These are phyloP conservation scores for Gaultheria prostrata DNA, from an alignment of 148 eudicot genomes.

Conservation along the genomic window DNA sequence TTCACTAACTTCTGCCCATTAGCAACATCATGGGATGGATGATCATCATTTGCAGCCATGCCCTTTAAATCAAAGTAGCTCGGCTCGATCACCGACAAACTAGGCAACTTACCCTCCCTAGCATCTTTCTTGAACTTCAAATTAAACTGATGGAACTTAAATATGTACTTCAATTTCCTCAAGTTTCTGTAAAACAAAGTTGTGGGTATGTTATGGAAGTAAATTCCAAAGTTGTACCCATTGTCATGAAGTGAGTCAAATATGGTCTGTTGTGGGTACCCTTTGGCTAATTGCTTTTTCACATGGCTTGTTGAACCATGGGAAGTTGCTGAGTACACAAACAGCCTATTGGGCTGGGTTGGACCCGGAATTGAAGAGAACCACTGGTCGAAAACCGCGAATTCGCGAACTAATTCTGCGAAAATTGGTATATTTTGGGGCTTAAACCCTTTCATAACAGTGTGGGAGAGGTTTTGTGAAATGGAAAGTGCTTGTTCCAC, in stretches of 20 bases:
- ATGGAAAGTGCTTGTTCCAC: slow-evolving; percentile 66
- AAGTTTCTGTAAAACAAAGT: slow-evolving; percentile 77
- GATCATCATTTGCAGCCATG: slow-evolving; percentile 79
- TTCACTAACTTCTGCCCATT: slow-evolving; percentile 86
- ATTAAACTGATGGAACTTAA: slow-evolving; percentile 57
- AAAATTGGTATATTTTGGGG: slow-evolving; percentile 69
- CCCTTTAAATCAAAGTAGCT: slow-evolving; percentile 75
- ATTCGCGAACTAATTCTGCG: slow-evolving; percentile 49
- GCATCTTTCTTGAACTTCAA: slow-evolving; percentile 67
- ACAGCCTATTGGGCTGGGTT: slow-evolving; percentile 86
- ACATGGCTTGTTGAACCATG: slow-evolving; percentile 85
- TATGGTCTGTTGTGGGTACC: slow-evolving; percentile 88
- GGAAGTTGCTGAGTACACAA: slow-evolving; percentile 83
- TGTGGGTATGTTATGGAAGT: slow-evolving; percentile 68
- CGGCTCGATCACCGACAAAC: slow-evolving; percentile 73
- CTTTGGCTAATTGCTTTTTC: slow-evolving; percentile 58
- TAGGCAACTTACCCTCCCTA: slow-evolving; percentile 54
- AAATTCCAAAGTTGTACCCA: slow-evolving; percentile 59
- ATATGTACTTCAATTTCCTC: slow-evolving; percentile 77
- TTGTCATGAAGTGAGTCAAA: slow-evolving; percentile 76
- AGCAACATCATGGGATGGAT: slow-evolving; percentile 92
- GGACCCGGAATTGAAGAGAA: slow-evolving; percentile 87
- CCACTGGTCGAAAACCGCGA: slow-evolving; percentile 91
- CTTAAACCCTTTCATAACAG: slow-evolving; percentile 85
- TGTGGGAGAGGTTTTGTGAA: slow-evolving; percentile 48